phyloP scores from a whole-genome alignment of 352 stramenopile genomes.

The Pythium diclinum region DNA sequence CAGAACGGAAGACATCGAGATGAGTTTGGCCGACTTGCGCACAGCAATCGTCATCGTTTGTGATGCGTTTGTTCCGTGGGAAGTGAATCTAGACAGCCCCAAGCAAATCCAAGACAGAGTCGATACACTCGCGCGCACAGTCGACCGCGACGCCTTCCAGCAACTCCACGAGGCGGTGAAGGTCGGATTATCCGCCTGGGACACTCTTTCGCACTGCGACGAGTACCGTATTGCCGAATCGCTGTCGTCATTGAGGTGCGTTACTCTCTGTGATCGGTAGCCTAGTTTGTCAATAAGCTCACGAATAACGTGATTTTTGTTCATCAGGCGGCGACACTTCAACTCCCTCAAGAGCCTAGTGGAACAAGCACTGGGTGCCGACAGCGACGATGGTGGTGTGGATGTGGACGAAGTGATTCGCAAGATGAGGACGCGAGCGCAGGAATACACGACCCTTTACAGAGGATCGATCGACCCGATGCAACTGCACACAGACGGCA shows the following conservation, averaged over 20 bases:
- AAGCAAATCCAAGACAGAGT: background rate
- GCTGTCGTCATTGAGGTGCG: background rate
- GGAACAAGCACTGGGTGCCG: background rate
- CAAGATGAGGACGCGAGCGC: slow-evolving; percentile 24
- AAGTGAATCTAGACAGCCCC: background rate
- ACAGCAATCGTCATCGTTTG: slow-evolving; percentile 7
- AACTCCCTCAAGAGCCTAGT: slow-evolving; percentile 4
- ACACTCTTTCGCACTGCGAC: background rate
- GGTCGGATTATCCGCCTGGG: background rate
- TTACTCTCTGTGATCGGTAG: background rate
- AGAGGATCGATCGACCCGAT: slow-evolving; percentile 5
- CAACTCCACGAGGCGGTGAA: slow-evolving; percentile 16
- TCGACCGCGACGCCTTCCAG: slow-evolving; percentile 25
- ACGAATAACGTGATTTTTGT: background rate
- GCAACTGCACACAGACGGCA: slow-evolving; percentile 5
- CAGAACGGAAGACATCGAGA: background rate
- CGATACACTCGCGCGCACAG: background rate
- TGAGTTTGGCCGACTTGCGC: slow-evolving; percentile 5
- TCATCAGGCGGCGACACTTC: slow-evolving; percentile 2
- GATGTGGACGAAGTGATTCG: slow-evolving; percentile 5
- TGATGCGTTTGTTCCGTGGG: background rate
- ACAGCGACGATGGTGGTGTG: background rate
- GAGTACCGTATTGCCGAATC: background rate
- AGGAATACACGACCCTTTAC: slow-evolving; percentile 14
- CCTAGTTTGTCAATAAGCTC: background rate